Conservation (phyloP, 805 yeast genomes). For the Starmerella sirachaensis region DNA sequence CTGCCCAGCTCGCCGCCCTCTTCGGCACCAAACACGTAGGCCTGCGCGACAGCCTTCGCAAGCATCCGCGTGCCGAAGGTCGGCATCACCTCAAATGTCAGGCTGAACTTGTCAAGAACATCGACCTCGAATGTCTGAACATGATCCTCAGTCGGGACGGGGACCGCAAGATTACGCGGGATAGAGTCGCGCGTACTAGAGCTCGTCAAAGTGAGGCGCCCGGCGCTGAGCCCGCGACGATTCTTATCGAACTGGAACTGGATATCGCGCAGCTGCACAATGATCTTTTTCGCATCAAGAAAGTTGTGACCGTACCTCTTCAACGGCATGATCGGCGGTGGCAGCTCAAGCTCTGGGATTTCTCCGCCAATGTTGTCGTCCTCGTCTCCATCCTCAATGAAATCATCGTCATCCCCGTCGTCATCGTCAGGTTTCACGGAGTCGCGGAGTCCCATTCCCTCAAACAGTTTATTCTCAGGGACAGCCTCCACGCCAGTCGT, state of each 20-base stretch:
- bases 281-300: slow-evolving; percentile 68
- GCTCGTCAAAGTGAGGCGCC: slow-evolving; percentile 69
- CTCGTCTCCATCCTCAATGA: slow-evolving; percentile 16
- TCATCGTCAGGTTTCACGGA: no score
- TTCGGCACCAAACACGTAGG: slow-evolving; percentile 36
- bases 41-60: slow-evolving; percentile 75
- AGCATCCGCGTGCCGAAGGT: slow-evolving; percentile 86
- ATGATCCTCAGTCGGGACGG: slow-evolving; percentile 56
- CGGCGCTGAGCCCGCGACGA: slow-evolving; percentile 31
- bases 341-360: slow-evolving; percentile 82
- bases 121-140: slow-evolving; percentile 77
- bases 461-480: slow-evolving; percentile 5
- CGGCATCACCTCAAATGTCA: slow-evolving; percentile 86
- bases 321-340: slow-evolving; percentile 92
- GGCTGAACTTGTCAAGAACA: slow-evolving; percentile 54
- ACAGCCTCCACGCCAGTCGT: slow-evolving; percentile 5
- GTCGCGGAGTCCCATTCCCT: slow-evolving; percentile 3
- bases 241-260: slow-evolving; percentile 37
- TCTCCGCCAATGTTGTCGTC: slow-evolving; percentile 27
- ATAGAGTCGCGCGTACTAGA: slow-evolving; percentile 60
- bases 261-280: slow-evolving; percentile 50
- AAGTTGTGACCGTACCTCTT: slow-evolving; percentile 93
- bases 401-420: slow-evolving; percentile 19
- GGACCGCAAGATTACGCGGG: slow-evolving; percentile 75
- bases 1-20: slow-evolving; percentile 14